Conservation (phyloP, 495 filamentous ascomycete species). For the Aspergillus nanangensis region DNA sequence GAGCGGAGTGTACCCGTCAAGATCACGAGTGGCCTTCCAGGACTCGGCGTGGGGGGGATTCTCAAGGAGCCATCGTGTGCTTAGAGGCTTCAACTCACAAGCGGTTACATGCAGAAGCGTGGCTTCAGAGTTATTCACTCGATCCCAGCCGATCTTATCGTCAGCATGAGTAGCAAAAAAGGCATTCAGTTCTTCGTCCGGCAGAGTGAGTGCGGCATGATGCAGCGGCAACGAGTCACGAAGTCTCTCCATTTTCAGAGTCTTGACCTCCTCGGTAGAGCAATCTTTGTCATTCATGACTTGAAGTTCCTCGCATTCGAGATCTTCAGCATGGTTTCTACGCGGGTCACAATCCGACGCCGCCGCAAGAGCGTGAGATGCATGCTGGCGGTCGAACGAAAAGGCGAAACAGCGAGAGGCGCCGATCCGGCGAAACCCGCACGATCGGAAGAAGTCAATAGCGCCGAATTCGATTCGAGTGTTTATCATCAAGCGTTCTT, state of each 20-base stretch:
- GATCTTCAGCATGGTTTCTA: constrained; percentile 10
- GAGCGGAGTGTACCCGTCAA: constrained; percentile 23
- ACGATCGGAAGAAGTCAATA: constrained; percentile 15
- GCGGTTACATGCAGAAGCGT: constrained; percentile 24
- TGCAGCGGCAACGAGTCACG: constrained; percentile 14
- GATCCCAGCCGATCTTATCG: constrained; percentile 15
- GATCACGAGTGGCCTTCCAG: constrained; percentile 19
- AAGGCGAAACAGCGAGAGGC: constrained; percentile 19
- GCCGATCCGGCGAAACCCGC: constrained; percentile 23
- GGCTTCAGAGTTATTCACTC: constrained; percentile 9
- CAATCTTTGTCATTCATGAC: constrained; percentile 1
- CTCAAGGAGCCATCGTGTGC: constrained; percentile 20
- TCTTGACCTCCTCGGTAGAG: constrained; percentile 8
- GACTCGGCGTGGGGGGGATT: constrained; percentile 13
- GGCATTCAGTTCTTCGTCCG: constrained; percentile 12
- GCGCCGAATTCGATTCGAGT: constrained; percentile 5
- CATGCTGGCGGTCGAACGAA: constrained; percentile 18
- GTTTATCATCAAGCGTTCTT: constrained; percentile 10
- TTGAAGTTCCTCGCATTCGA: constrained; percentile 12
- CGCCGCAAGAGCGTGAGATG: constrained; percentile 11
- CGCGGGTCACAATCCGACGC: constrained; percentile 18
- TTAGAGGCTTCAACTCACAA: constrained; percentile 17
- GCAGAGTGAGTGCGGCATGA: constrained; percentile 17
- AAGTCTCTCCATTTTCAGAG: constrained; percentile 12
- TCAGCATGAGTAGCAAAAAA: constrained; percentile 11